Conservation (phyloP, 2,329 filamentous ascomycete species). For the Tolypocladium ovalisporum region DNA sequence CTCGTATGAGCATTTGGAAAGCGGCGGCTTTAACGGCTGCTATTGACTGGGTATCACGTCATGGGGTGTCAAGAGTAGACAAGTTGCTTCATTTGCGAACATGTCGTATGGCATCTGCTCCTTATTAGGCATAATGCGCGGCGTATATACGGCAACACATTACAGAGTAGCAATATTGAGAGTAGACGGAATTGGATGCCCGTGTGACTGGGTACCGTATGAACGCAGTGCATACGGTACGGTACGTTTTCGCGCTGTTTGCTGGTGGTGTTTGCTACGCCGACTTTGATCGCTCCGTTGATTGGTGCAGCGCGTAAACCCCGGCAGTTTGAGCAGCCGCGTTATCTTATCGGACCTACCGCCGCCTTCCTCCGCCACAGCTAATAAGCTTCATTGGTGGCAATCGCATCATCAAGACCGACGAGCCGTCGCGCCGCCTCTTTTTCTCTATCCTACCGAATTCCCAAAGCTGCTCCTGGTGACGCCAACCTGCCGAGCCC, state of each 20-base stretch:
- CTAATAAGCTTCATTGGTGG: not conserved
- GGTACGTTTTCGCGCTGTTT: too few relatives aligned
- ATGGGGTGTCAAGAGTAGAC: slow-evolving; percentile 16
- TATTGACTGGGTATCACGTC: slow-evolving; percentile 10
- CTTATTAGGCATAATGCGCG: slow-evolving; percentile 21
- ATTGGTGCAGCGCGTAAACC: slow-evolving; percentile 6
- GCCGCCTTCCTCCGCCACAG: not conserved
- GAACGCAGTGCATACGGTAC: too few relatives aligned
- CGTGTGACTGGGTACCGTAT: not conserved
- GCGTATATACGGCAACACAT: slow-evolving; percentile 5
- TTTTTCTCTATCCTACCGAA: not conserved
- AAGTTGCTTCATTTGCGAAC: slow-evolving; percentile 21
- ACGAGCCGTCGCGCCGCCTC: not conserved
- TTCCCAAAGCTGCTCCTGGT: not conserved
- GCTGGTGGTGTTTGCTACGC: not conserved
- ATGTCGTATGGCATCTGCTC: slow-evolving; percentile 21
- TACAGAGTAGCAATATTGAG: not conserved
- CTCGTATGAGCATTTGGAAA: slow-evolving; percentile 6
- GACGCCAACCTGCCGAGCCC: not conserved
- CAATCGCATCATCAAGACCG: not conserved
- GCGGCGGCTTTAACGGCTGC: slow-evolving; percentile 7
- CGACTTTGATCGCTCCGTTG: not conserved
- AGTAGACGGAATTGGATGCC: not conserved
- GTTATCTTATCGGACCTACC: slow-evolving; percentile 10
- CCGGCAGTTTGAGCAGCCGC: slow-evolving; percentile 1